These are phyloP conservation scores for Chalciporus chontae DNA, from an alignment of 768 basidiomycete species.

Conservation along the genomic window DNA sequence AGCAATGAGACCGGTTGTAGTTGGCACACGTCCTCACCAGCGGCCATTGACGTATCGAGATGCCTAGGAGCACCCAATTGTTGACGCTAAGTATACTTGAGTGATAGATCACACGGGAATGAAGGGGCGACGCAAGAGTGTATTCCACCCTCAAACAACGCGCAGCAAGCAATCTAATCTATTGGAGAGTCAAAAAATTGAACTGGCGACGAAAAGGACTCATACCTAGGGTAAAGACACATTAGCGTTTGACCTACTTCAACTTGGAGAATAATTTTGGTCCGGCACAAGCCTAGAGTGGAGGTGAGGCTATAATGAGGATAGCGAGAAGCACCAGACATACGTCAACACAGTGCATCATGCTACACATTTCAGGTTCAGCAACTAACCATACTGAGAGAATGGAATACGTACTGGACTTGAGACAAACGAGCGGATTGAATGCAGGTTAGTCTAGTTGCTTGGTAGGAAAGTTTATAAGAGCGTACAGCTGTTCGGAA, in stretches of 20 bases:
- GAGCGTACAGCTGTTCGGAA: conserved; percentile 23
- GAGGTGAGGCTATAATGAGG: conserved; percentile 3
- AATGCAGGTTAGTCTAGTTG: conserved; percentile 8
- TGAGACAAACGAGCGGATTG: neutral
- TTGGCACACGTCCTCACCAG: no score
- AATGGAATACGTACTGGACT: conserved; percentile 63
- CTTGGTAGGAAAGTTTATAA: neutral
- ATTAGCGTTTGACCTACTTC: conserved; percentile 18
- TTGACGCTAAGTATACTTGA: neutral
- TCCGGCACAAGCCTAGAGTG: conserved; percentile 48
- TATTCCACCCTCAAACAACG: conserved; percentile 9
- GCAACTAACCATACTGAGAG: neutral
- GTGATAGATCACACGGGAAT: neutral
- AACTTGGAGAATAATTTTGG: conserved; percentile 85
- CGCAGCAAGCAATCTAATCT: conserved; percentile 15
- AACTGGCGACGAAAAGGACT: neutral
- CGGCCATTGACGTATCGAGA: no score
- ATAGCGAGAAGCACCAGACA: conserved; percentile 25
- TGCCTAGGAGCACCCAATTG: no score
- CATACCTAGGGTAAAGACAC: conserved; percentile 17
- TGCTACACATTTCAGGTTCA: conserved; percentile 37
- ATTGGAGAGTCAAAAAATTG: neutral
- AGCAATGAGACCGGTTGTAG: no score
- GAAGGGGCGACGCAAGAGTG: conserved; percentile 1
- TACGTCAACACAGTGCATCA: conserved; percentile 95